phyloP scores from a whole-genome alignment of 73 alveolate species.

The Tetrahymena elliotti region DNA sequence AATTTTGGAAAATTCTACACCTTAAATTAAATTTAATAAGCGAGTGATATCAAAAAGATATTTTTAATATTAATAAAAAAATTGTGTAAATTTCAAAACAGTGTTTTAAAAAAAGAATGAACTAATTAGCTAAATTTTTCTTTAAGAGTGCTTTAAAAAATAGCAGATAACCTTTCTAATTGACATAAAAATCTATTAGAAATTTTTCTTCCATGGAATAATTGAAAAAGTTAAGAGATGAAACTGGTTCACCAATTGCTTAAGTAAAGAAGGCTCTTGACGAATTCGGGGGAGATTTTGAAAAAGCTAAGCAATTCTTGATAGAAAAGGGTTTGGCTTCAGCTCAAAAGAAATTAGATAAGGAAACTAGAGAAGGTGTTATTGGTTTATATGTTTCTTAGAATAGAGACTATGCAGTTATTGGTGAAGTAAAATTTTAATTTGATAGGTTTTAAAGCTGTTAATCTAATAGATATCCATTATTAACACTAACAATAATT shows the following conservation, averaged over 20 bases:
- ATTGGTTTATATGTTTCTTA: neutral
- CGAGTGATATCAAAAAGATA: neutral
- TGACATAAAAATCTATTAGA: neutral
- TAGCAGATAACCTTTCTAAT: neutral
- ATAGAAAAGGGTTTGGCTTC: neutral
- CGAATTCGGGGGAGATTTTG: neutral
- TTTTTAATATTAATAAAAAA: neutral
- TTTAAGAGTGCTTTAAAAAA: neutral
- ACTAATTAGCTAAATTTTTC: neutral
- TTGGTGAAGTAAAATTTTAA: neutral
- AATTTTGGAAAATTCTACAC: neutral
- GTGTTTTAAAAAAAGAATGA: neutral
- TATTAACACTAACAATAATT: neutral
- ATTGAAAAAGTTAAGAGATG: neutral
- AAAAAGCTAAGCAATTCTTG: neutral
- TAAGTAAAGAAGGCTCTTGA: neutral
- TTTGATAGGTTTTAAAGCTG: neutral
- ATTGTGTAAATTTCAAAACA: neutral
- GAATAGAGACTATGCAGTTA: neutral
- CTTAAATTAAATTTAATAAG: neutral
- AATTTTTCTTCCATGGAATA: neutral
- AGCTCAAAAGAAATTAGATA: neutral
- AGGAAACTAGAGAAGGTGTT: constrained; percentile 1
- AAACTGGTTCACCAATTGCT: neutral
- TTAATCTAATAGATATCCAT: neutral